Evolutionary conservation across 2,329 filamentous ascomycete genomes (phyloP).

Genomic region (Hawksworthiomyces lignivorus): DNA sequence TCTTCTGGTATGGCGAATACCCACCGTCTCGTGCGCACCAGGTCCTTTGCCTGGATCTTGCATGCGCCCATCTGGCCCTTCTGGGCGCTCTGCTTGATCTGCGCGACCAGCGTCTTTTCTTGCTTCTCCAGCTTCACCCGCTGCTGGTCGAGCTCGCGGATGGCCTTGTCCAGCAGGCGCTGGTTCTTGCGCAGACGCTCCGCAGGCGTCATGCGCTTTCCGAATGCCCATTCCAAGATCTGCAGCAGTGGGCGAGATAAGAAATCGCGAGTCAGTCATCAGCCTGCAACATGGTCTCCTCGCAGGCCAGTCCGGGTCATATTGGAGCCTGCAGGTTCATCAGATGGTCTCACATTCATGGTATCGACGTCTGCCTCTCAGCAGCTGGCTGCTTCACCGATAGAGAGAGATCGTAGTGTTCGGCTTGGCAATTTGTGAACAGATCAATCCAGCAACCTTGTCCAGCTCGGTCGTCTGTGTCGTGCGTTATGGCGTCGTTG

Average conservation of each 20-base stretch:
- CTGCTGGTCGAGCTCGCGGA: conserved; percentile 91
- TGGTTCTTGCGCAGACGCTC: conserved; percentile 91
- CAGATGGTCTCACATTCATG: conserved; percentile 15
- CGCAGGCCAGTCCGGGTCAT: too few species aligned
- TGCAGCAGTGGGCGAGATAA: conserved; percentile 28
- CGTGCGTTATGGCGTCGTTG: background rate
- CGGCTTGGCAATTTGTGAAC: too few species aligned
- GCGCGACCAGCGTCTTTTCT: conserved; percentile 90
- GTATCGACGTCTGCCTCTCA: background rate
- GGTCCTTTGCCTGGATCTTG: conserved; percentile 96
- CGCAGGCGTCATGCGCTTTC: conserved; percentile 96
- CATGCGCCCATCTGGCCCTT: conserved; percentile 97
- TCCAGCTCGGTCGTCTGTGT: too few species aligned
- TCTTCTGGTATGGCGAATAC: conserved; percentile 4
- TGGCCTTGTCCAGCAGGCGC: conserved; percentile 92
- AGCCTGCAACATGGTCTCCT: too few species aligned
- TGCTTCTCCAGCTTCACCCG: conserved; percentile 95
- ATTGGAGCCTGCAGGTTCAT: too few species aligned
- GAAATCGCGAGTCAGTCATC: background rate
- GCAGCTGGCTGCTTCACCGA: background rate
- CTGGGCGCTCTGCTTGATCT: conserved; percentile 98
- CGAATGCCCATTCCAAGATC: conserved; percentile 98
- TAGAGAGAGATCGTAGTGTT: background rate
- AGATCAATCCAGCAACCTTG: too few species aligned
- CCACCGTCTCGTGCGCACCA: conserved; percentile 80